Conservation (phyloP, 805 yeast species). For the Monosporozyma siamensis region DNA sequence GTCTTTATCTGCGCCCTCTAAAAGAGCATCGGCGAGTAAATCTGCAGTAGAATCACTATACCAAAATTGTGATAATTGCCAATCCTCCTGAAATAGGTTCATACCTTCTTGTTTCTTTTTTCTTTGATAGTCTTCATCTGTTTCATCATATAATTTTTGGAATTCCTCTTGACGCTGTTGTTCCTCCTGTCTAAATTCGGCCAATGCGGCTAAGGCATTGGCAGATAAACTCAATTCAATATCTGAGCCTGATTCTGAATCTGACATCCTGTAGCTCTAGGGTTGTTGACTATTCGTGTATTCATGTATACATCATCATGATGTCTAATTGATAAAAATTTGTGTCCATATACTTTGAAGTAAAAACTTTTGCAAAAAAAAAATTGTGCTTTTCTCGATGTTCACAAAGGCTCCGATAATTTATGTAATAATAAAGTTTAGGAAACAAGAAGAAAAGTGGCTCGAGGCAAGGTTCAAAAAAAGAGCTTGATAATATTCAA, state of each 20-base stretch:
- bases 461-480: too few species aligned
- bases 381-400: too few species aligned
- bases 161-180: conserved; percentile 46
- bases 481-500: too few species aligned
- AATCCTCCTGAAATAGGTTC: conserved; percentile 76
- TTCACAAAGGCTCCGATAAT: too few species aligned
- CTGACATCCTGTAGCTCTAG: not conserved
- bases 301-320: too few species aligned
- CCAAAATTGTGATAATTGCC: conserved; percentile 95
- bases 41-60: conserved; percentile 68
- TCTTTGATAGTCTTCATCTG: conserved; percentile 40
- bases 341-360: too few species aligned
- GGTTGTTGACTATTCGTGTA: too few species aligned
- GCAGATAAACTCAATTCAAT: conserved; percentile 32
- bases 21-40: conserved; percentile 54
- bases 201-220: conserved; percentile 43
- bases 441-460: too few species aligned
- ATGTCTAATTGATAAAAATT: too few species aligned
- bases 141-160: conserved; percentile 41
- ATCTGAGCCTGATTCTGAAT: conserved; percentile 5
- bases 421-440: too few species aligned
- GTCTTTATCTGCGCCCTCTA: conserved; percentile 65
- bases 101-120: conserved; percentile 40
- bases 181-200: conserved; percentile 62
- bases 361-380: too few species aligned